Evolutionary conservation across 2,329 filamentous ascomycete genomes (phyloP).

Genomic region (Calonectria henricotiae): DNA sequence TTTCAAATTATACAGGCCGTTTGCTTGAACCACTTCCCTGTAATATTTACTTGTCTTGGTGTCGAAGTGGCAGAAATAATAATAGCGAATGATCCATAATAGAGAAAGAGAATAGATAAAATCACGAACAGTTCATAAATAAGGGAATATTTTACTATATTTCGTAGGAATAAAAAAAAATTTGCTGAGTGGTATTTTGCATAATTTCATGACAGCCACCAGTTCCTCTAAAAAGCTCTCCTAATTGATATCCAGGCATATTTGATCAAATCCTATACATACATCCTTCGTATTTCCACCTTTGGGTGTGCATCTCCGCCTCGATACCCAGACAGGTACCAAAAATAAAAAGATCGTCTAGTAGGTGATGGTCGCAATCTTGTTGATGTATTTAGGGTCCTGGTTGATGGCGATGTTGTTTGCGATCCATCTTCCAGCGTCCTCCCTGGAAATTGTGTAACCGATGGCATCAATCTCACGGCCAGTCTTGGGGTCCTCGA

Average conservation of each 20-base stretch:
- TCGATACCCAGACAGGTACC: background rate
- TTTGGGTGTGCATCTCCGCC: background rate
- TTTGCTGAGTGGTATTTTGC: conserved; percentile 5
- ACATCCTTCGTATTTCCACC: background rate
- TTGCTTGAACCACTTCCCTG: background rate
- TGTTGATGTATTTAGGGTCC: conserved; percentile 8
- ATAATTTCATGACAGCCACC: background rate
- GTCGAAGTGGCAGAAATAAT: too few species aligned
- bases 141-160: background rate
- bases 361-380: conserved; percentile 14
- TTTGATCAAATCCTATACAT: background rate
- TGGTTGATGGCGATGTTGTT: background rate
- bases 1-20: too few species aligned
- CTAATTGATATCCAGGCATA: background rate
- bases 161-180: background rate
- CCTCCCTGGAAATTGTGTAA: conserved; percentile 65
- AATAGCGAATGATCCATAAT: too few species aligned
- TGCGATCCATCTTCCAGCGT: conserved; percentile 66
- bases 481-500: conserved; percentile 58
- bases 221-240: background rate
- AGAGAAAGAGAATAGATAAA: too few species aligned
- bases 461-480: conserved; percentile 60
- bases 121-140: background rate
- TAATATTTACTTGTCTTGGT: background rate
- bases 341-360: background rate